Percentiles rank a stretch among this genome's conserved stretches.
These are phyloP conservation scores for Neurospora africana DNA, from an alignment of 495 filamentous ascomycete genomes.

Conservation along the genomic window DNA sequence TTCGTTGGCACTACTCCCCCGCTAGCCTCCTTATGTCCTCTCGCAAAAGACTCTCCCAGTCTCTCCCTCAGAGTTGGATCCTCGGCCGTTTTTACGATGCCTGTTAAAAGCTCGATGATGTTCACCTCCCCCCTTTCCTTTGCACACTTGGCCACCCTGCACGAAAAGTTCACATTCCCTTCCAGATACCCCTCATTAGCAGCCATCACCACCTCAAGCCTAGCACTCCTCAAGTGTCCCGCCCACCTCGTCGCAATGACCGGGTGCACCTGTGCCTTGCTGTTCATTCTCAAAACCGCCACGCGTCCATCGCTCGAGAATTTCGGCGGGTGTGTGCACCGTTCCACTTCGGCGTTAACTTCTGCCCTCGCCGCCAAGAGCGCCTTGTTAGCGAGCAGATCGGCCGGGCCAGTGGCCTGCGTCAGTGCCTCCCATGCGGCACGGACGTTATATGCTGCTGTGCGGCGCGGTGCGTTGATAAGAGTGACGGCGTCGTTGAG, in stretches of 20 bases:
- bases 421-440: constrained; percentile 45
- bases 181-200: constrained; percentile 50
- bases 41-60: constrained; percentile 45
- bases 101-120: constrained; percentile 41
- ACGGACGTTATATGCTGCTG: constrained; percentile 40
- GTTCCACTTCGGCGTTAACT: constrained; percentile 43
- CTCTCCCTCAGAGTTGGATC: constrained; percentile 32
- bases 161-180: constrained; percentile 48
- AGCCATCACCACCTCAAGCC: constrained; percentile 44
- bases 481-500: constrained; percentile 45
- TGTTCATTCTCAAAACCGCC: constrained; percentile 45
- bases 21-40: constrained; percentile 48
- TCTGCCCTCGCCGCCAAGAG: constrained; percentile 38
- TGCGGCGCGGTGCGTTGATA: constrained; percentile 48
- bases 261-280: constrained; percentile 45
- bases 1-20: constrained; percentile 43
- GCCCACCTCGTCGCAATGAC: constrained; percentile 52
- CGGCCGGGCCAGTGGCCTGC: constrained; percentile 24
- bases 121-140: constrained; percentile 36
- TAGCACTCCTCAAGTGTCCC: constrained; percentile 36
- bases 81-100: constrained; percentile 29
- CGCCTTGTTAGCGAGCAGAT: constrained; percentile 33
- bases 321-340: constrained; percentile 44
- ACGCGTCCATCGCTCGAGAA: constrained; percentile 46
- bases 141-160: constrained; percentile 40